These are phyloP conservation scores for Trichoderma atrobrunneum DNA, from an alignment of 2,329 filamentous ascomycete genomes.

Conservation along the genomic window DNA sequence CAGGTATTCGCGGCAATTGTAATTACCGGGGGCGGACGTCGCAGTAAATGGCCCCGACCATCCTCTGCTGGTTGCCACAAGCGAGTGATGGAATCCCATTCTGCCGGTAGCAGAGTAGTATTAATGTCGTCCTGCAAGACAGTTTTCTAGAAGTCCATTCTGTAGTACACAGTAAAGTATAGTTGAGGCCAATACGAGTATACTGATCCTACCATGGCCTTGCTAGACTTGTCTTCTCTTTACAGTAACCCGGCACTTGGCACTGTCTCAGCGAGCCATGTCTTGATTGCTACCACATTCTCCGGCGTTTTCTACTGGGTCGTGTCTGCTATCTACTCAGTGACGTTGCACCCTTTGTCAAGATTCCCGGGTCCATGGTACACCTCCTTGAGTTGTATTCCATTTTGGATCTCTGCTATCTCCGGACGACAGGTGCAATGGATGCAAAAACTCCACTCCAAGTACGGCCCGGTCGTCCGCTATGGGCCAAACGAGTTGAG, in stretches of 20 bases:
- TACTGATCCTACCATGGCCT: not conserved
- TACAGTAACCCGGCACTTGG: not conserved
- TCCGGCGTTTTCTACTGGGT: not conserved
- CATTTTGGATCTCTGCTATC: not conserved
- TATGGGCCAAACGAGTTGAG: not conserved
- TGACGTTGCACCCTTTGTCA: not conserved
- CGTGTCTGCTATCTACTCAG: not conserved
- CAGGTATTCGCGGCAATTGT: not conserved
- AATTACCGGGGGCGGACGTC: not conserved
- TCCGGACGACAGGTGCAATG: not conserved
- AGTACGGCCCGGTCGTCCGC: not conserved
- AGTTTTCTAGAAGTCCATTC: not conserved
- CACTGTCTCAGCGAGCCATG: not conserved
- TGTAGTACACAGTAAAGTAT: not conserved
- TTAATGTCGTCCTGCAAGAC: not conserved
- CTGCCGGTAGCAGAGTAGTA: not conserved
- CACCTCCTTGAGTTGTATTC: not conserved
- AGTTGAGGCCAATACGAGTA: not conserved
- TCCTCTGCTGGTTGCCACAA: not conserved
- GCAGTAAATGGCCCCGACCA: not conserved
- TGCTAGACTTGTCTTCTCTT: not conserved
- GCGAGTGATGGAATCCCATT: not conserved
- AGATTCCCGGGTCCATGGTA: not conserved
- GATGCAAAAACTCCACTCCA: not conserved
- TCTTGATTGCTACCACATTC: not conserved